Conservation (phyloP, 495 filamentous ascomycete genomes). For the Aspergillus sparsus region DNA sequence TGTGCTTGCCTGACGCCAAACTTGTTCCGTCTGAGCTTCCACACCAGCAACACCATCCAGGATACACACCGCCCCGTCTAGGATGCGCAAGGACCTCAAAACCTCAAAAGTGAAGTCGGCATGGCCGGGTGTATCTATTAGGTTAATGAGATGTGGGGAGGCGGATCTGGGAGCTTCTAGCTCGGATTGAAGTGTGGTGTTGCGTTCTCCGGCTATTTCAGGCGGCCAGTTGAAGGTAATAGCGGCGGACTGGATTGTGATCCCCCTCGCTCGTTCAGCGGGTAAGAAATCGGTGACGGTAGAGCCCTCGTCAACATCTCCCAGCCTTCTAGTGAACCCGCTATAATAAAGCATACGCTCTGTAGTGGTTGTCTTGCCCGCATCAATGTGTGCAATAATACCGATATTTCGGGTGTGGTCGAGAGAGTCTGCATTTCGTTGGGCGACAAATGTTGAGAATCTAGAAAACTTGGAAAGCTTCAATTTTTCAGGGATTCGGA, state of each 20-base stretch:
- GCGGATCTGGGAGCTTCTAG: slow-evolving; percentile 35
- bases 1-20: slow-evolving; percentile 86
- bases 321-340: slow-evolving; percentile 81
- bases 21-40: slow-evolving; percentile 96
- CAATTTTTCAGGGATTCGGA: slow-evolving; percentile 14
- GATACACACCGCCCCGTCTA: slow-evolving; percentile 95
- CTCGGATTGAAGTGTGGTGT: slow-evolving; percentile 17
- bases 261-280: slow-evolving; percentile 87
- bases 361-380: slow-evolving; percentile 98
- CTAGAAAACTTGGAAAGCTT: slow-evolving; percentile 14
- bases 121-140: slow-evolving; percentile 97
- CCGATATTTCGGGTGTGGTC: slow-evolving; percentile 87
- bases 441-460: slow-evolving; percentile 32
- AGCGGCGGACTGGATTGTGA: slow-evolving; percentile 97
- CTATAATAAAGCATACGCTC: slow-evolving; percentile 99
- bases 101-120: slow-evolving; percentile 99
- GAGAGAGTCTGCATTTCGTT: slow-evolving; percentile 38
- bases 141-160: slow-evolving; percentile 73
- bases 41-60: slow-evolving; percentile 96
- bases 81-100: slow-evolving; percentile 83
- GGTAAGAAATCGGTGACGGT: slow-evolving; percentile 98
- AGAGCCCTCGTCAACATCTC: slow-evolving; percentile 96
- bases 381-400: slow-evolving; percentile 99
- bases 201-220: slow-evolving; percentile 29
- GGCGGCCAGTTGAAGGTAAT: slow-evolving; percentile 93